Base-by-base conservation (phyloP, 352 stramenopile genomes). In the Pythium coloratum region DNA sequence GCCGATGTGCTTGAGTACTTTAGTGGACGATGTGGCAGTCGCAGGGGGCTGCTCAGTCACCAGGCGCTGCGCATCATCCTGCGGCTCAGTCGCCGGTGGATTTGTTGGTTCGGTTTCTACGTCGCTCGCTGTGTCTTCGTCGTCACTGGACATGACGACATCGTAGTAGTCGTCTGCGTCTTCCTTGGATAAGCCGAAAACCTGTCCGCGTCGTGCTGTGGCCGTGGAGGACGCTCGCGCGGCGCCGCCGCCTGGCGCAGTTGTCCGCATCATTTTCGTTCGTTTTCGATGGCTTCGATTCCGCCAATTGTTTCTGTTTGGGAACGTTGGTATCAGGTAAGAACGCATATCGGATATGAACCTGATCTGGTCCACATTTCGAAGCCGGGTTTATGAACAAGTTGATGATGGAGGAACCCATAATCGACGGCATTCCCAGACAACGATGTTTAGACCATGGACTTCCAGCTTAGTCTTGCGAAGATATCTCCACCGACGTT, bases 101-200 rank as follows among this genome's bases (percentile, higher is more conserved):
- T 46, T 12, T 24, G 51, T 57, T 9, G 20, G 71, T 34, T 76
- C 60, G 10, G 30, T 66, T 36, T 81, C 76, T 18, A 72, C 72
- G 33, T 64, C 55, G 34, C 53, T 64, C 2, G 72, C 67, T 30
- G 84, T 75, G 0, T 58, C 69, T 40, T 82, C 84, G 42, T 86
- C 79, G 24, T 89, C 82, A 63, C 80, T 91, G 5, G 82, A 80
- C 44, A 88, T 66, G 47, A 73, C 40, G n/a, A 78, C 76, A 18
- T 80, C 62, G 62, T 80, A 84, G 72, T 87, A 91, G 66, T 91
- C 82, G 33, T 91, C 82, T 6, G 69, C 78, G 54, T 75, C 65
- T n/a, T 60, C 56, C 26, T 55, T 64, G 1, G 36, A 40, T 2
- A 73, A 28, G 9, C 67, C 67, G 50, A 73, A 73, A 0, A 55